Evolutionary conservation across 2,329 filamentous ascomycete species (phyloP).

Genomic region (Penicillium nordicum): DNA sequence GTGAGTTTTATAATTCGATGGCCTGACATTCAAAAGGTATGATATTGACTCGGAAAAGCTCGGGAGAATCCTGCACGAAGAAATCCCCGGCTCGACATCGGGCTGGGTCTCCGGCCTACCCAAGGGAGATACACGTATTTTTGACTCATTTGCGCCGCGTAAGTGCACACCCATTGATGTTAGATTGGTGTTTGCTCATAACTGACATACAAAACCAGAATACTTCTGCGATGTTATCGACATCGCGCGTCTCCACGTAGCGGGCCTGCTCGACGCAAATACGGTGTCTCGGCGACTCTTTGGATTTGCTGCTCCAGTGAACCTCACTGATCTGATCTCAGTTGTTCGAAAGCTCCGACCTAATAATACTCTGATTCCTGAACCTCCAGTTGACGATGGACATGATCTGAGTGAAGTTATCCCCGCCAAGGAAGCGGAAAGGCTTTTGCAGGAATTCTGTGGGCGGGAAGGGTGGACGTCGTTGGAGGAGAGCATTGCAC

Average conservation of each 20-base stretch:
- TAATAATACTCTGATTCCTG: conserved; percentile 31
- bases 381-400: conserved; percentile 22
- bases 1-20: conserved; percentile 35
- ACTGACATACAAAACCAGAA: background rate
- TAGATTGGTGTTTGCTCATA: background rate
- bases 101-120: conserved; percentile 8
- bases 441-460: conserved; percentile 29
- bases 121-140: background rate
- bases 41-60: conserved; percentile 15
- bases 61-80: conserved; percentile 34
- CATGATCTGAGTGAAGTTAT: conserved; percentile 26
- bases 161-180: background rate
- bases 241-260: conserved; percentile 17
- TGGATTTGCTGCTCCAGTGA: conserved; percentile 4
- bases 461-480: conserved; percentile 26
- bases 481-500: conserved; percentile 24
- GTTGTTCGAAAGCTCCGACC: conserved; percentile 41
- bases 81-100: conserved; percentile 22
- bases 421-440: conserved; percentile 25
- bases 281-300: conserved; percentile 6
- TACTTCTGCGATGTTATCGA: conserved; percentile 29
- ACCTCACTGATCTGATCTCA: conserved; percentile 5
- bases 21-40: background rate
- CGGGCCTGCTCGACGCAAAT: conserved; percentile 4
- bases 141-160: conserved; percentile 4